These are phyloP conservation scores for Neurospora sp. DNA, from an alignment of 2,329 filamentous ascomycete genomes.

Conservation along the genomic window DNA sequence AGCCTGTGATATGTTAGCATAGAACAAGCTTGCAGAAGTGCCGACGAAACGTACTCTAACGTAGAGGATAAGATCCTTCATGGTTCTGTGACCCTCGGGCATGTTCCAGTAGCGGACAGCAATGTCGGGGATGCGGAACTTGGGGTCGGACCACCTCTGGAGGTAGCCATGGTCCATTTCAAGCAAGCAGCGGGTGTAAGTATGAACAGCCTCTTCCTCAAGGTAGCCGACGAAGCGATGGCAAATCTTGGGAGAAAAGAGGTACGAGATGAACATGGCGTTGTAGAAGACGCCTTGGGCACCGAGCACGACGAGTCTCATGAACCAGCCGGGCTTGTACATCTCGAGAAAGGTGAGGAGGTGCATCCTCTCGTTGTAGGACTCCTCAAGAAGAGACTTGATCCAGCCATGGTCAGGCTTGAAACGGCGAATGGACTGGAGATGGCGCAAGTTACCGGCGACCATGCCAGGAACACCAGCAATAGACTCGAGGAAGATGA, in stretches of 20 bases:
- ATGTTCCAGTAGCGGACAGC: slow-evolving; percentile 91
- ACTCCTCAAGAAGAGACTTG: slow-evolving; percentile 79
- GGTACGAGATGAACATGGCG: slow-evolving; percentile 76
- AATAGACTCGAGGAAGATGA: slow-evolving; percentile 88
- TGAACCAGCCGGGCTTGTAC: slow-evolving; percentile 68
- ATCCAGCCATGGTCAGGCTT: slow-evolving; percentile 95
- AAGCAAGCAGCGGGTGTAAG: slow-evolving; percentile 79
- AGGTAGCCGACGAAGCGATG: slow-evolving; percentile 95
- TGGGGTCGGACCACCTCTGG: slow-evolving; percentile 63
- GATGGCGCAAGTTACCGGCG: slow-evolving; percentile 81
- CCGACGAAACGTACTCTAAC: slow-evolving; percentile 39
- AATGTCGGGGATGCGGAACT: slow-evolving; percentile 73
- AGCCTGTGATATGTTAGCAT: slow-evolving; percentile 6
- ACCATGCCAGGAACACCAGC: slow-evolving; percentile 96
- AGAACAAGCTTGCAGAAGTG: not conserved
- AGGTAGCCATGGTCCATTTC: slow-evolving; percentile 76
- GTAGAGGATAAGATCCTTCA: slow-evolving; percentile 80
- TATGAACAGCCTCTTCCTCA: slow-evolving; percentile 92
- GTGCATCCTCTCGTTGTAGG: slow-evolving; percentile 89
- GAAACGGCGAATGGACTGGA: slow-evolving; percentile 72
- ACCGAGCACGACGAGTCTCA: slow-evolving; percentile 79
- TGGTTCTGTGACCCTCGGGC: slow-evolving; percentile 68
- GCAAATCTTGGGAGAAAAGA: slow-evolving; percentile 74
- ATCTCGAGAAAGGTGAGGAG: slow-evolving; percentile 76
- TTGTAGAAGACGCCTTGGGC: slow-evolving; percentile 97